These are phyloP conservation scores for Fusarium nygamai DNA, from an alignment of 2,329 filamentous ascomycete genomes.

Conservation along the genomic window DNA sequence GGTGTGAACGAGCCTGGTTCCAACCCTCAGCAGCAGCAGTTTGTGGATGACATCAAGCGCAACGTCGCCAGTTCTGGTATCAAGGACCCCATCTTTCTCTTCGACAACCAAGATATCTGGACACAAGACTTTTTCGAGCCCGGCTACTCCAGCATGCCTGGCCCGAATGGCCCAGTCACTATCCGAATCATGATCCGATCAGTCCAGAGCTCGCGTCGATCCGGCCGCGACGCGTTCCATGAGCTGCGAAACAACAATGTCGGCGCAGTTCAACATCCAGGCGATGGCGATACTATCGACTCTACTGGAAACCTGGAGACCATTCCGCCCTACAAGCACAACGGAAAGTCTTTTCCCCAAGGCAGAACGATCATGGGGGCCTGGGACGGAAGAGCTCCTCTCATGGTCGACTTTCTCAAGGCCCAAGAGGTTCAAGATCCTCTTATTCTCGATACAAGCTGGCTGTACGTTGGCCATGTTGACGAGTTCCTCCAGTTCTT, in stretches of 20 bases:
- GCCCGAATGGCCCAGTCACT: conserved; percentile 45
- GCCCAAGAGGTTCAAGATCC: conserved; percentile 50
- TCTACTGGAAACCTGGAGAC: conserved; percentile 50
- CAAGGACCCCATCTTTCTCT: conserved; percentile 17
- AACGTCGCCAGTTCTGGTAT: conserved; percentile 9
- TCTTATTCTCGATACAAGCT: conserved; percentile 45
- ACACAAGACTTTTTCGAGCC: conserved; percentile 54
- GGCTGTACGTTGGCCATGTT: conserved; percentile 43
- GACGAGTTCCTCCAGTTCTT: conserved; percentile 47
- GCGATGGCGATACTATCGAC: conserved; percentile 27
- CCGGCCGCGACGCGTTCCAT: conserved; percentile 47
- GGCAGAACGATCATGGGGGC: conserved; percentile 38
- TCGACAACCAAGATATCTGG: conserved; percentile 42
- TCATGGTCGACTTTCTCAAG: conserved; percentile 44
- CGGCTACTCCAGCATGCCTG: conserved; percentile 52
- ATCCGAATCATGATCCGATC: conserved; percentile 48
- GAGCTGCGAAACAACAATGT: conserved; percentile 40
- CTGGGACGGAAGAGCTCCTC: conserved; percentile 6
- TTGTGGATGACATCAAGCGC: not conserved
- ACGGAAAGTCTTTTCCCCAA: conserved; percentile 30
- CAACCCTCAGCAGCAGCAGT: not conserved
- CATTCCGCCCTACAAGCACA: conserved; percentile 47
- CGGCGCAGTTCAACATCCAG: conserved; percentile 45
- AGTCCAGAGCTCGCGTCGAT: conserved; percentile 40
- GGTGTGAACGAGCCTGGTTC: not conserved